Percentiles rank a stretch among this genome's conserved stretches.
Conservation (phyloP, 257 asterid species). For the Striga asiatica region DNA sequence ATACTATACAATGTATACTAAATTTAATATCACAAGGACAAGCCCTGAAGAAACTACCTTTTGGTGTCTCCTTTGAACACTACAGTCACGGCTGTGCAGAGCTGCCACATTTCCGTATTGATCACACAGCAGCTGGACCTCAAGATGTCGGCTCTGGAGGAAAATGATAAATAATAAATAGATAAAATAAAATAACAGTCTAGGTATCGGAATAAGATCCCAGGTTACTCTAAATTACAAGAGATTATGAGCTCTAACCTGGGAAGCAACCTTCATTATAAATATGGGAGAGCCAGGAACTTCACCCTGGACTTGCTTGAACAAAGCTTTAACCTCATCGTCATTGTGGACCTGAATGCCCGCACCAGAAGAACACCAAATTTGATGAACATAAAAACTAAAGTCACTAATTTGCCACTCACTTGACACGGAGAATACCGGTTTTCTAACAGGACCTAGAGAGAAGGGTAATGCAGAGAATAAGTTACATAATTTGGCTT, state of each 20-base stretch:
- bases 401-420: neutral
- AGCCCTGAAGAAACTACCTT: slow-evolving; percentile 38
- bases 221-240: neutral
- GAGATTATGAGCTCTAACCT: slow-evolving; percentile 44
- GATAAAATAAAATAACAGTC: no score
- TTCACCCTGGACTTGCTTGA: slow-evolving; percentile 99
- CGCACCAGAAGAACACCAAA: slow-evolving; percentile 1
- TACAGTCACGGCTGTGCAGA: slow-evolving; percentile 99
- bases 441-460: neutral
- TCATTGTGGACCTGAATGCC: slow-evolving; percentile 75
- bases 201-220: slow-evolving; percentile 16
- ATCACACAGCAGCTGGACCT: slow-evolving; percentile 96
- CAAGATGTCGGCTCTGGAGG: slow-evolving; percentile 95
- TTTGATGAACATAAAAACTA: slow-evolving; percentile 1
- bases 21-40: neutral
- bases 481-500: neutral
- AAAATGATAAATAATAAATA: no score
- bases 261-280: slow-evolving; percentile 98
- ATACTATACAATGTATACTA: no score
- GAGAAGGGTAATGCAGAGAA: neutral
- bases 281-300: slow-evolving; percentile 99
- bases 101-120: slow-evolving; percentile 95
- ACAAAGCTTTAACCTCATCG: slow-evolving; percentile 91
- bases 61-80: slow-evolving; percentile 98
- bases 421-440: slow-evolving; percentile 1